Evolutionary conservation across 306 rosid species (phyloP).

Genomic region (Nissolia schottii): DNA sequence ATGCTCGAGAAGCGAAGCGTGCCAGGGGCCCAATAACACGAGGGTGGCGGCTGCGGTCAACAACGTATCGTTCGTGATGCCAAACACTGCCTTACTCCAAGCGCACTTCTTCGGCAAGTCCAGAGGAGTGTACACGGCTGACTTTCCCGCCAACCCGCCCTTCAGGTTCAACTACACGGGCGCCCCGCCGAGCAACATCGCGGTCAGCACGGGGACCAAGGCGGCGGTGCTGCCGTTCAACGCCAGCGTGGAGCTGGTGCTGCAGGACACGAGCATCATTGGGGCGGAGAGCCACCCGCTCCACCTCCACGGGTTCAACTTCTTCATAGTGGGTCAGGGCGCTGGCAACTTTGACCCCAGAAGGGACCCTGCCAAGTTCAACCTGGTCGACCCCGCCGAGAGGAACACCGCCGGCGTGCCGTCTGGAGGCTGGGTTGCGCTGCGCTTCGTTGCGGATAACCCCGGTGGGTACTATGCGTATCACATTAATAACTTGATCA

Average conservation of each 20-base stretch:
- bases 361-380: slow-evolving; percentile 52
- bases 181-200: slow-evolving; percentile 48
- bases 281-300: slow-evolving; percentile 78
- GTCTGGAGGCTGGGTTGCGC: slow-evolving; percentile 72
- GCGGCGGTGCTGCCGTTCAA: slow-evolving; percentile 47
- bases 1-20: slow-evolving; percentile 45
- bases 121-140: slow-evolving; percentile 50
- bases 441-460: slow-evolving; percentile 62
- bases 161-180: slow-evolving; percentile 69
- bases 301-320: slow-evolving; percentile 76
- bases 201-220: slow-evolving; percentile 54
- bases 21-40: slow-evolving; percentile 65
- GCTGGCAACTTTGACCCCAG: slow-evolving; percentile 60
- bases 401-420: slow-evolving; percentile 69
- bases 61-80: slow-evolving; percentile 67
- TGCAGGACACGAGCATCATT: slow-evolving; percentile 69
- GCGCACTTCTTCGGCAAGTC: slow-evolving; percentile 63
- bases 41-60: slow-evolving; percentile 48
- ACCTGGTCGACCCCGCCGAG: slow-evolving; percentile 69
- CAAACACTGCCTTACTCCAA: slow-evolving; percentile 62
- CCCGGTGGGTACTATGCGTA: slow-evolving; percentile 52
- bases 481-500: no score
- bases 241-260: slow-evolving; percentile 52
- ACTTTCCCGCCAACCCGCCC: slow-evolving; percentile 63
- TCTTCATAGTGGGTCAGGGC: slow-evolving; percentile 69